Base-by-base conservation (phyloP, 1,284 basidiomycete species). In the Ganoderma boninense region DNA sequence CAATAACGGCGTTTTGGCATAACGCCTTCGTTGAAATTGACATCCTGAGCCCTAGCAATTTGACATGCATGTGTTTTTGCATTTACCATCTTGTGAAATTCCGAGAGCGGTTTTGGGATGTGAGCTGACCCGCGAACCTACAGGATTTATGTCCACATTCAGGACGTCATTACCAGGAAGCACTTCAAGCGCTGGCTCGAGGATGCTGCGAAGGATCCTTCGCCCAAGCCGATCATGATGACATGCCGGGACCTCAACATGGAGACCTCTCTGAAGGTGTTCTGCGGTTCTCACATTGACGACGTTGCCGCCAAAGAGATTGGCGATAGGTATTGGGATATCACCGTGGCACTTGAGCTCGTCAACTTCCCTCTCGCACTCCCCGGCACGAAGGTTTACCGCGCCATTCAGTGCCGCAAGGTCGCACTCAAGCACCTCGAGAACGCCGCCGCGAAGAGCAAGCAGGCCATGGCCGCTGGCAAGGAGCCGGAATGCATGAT, bases 311-410 rank as follows among this genome's bases (percentile, higher is more conserved):
- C 92, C 44, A 79, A 84, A 43, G 93, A 96, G 80, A 97, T 99
- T 79, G 94, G 90, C 79, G 92, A 95, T 75, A 96, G 96, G 81
- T 99, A 99, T 85, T 99, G 97, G 97, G 87, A 89, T 72, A 98
- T 99, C 82, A 99, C 97, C 20, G 85, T 92, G 75, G 96, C 97
- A 1, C 92, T 99, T 60, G 96, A 99, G 82, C 93, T 99, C 69
- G 97, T 99, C 87, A 99, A 99, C 87, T 99, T 99, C 87, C 97
- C 97, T 32, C 85, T 99, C 73, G 93, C 96, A n/a, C 77, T 97
- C 62, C 97, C 97, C 42, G 98, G 98, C 42, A 99, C 97, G 69
- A 99, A 99, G 82, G 91, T 99, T 64, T 99, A 95, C 86, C 94
- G 92, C 74, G 97, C 97, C 1, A 94, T 97, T 77, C 91, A 98